Evolutionary conservation across 78 protist genomes (phyloP).

Genomic region (Speleostelium caveatum): DNA sequence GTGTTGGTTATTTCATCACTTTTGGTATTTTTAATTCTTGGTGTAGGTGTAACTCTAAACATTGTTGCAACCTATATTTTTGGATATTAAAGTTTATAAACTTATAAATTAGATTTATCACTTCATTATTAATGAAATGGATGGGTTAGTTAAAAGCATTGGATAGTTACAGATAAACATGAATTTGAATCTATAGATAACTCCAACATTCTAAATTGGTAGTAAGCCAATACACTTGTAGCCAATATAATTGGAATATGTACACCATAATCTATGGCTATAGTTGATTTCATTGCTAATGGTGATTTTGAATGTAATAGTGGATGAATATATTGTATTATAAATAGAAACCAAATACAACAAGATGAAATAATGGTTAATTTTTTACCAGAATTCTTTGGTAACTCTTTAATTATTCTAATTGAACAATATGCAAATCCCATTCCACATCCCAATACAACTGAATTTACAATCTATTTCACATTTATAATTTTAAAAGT

Average conservation of each 20-base stretch:
- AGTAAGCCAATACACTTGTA: constrained; percentile 47
- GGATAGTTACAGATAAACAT: constrained; percentile 4
- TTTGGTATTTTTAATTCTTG: neutral
- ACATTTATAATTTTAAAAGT: too few relatives aligned
- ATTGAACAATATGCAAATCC: constrained; percentile 33
- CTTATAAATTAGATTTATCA: too few relatives aligned
- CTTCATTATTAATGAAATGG: too few relatives aligned
- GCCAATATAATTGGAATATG: constrained; percentile 59
- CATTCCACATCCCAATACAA: constrained; percentile 3
- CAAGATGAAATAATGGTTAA: constrained; percentile 33
- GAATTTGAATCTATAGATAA: constrained; percentile 46
- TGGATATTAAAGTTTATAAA: too few relatives aligned
- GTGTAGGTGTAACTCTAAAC: neutral
- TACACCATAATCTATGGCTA: constrained; percentile 24
- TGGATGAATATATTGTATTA: constrained; percentile 54
- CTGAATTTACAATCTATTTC: constrained; percentile 12
- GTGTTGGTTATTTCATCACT: too few relatives aligned
- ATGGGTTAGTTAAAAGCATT: too few relatives aligned
- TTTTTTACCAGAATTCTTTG: constrained; percentile 28
- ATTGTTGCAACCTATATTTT: too few relatives aligned
- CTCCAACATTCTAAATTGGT: constrained; percentile 66
- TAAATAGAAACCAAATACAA: constrained; percentile 41
- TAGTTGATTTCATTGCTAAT: constrained; percentile 19
- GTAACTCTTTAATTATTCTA: constrained; percentile 31
- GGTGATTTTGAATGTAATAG: constrained; percentile 3